Percentiles rank a stretch among this genome's conserved stretches.
Conservation (phyloP, 768 basidiomycete genomes). For the Lentinula edodes region DNA sequence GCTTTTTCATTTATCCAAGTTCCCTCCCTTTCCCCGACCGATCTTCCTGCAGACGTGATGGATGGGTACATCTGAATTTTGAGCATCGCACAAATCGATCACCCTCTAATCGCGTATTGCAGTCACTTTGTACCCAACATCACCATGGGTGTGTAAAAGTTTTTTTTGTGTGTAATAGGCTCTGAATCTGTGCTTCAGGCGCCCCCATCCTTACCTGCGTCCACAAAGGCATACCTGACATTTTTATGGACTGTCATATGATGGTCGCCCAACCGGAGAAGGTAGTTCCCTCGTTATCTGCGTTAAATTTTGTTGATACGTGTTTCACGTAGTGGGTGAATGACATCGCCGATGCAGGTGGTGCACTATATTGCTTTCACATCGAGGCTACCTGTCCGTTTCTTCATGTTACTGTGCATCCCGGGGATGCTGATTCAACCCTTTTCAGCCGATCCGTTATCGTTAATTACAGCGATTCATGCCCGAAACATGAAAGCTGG, state of each 20-base stretch:
- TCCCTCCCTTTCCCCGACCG: background rate
- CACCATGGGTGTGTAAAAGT: constrained; percentile 72
- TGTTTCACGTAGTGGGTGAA: constrained; percentile 77
- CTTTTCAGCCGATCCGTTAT: constrained; percentile 53
- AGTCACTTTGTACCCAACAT: constrained; percentile 99
- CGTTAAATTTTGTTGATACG: background rate
- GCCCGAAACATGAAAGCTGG: constrained; percentile 88
- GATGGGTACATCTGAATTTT: constrained; percentile 62
- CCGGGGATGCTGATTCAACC: background rate
- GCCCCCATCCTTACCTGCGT: constrained; percentile 86
- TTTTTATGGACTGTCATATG: constrained; percentile 99
- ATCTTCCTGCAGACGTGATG: constrained; percentile 76
- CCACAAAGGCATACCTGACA: constrained; percentile 80
- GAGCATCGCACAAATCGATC: constrained; percentile 10
- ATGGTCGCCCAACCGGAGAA: constrained; percentile 95
- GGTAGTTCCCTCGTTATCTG: constrained; percentile 31
- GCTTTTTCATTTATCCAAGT: constrained; percentile 6
- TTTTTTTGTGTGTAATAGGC: background rate
- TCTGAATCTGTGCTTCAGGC: constrained; percentile 39
- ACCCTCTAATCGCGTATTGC: constrained; percentile 7
- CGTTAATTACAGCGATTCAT: constrained; percentile 79
- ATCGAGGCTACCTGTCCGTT: constrained; percentile 83
- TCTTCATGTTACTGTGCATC: background rate
- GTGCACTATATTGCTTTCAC: constrained; percentile 94
- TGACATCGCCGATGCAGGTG: constrained; percentile 93